Evolutionary conservation across 148 eudicot species (phyloP).

Genomic region (Rhododendron williamsianum): DNA sequence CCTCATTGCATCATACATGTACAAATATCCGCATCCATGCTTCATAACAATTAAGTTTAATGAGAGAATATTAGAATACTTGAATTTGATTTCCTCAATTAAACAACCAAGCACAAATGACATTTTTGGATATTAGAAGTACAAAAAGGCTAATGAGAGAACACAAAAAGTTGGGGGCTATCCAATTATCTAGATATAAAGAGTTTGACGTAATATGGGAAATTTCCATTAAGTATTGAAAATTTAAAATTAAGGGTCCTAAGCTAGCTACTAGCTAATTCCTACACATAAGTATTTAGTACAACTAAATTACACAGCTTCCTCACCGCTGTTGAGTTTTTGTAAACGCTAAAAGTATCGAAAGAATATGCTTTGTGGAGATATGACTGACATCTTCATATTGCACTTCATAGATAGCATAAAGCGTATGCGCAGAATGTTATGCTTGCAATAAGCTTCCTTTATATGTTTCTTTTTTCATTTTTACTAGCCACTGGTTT

Average conservation of each 20-base stretch:
- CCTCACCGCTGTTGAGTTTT: neutral
- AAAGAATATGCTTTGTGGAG: neutral
- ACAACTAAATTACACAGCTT: neutral
- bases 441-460: neutral
- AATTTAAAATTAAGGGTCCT: neutral
- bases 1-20: neutral
- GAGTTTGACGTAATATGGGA: neutral
- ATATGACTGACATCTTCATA: neutral
- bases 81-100: neutral
- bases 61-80: neutral
- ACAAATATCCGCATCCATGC: neutral
- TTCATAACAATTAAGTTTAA: neutral
- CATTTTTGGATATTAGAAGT: too few species aligned
- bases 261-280: neutral
- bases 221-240: neutral
- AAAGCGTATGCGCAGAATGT: neutral
- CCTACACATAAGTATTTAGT: neutral
- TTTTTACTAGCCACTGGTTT: neutral
- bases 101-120: too few species aligned
- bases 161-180: neutral
- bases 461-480: neutral
- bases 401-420: neutral
- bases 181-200: neutral
- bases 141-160: neutral
- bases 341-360: neutral